Base-by-base conservation (phyloP, 805 yeast genomes). In the Saccharomycopsis babjevae region DNA sequence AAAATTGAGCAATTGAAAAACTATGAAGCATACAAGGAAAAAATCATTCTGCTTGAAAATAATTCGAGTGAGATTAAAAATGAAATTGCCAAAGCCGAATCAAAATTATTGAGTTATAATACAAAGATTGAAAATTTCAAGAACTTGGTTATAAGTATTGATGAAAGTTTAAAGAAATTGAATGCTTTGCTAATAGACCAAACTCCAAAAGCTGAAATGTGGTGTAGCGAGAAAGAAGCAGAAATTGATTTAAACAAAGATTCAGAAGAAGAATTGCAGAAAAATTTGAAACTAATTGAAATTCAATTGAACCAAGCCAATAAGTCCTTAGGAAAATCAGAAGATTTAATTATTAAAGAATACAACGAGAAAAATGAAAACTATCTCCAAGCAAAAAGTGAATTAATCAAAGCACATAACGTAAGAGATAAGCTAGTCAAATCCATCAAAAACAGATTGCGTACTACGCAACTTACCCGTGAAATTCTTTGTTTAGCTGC, bases 301-400 rank as follows among this genome's bases (percentile, higher is more conserved):
- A 65, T 69, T 40, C 77, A 76, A 10, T 72, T 83, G 8, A 70
- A 73, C 54, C 76, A 75, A 62, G 77, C 80, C n/a, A 84, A 82
- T 62, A 69, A 68, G 38, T 70, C 72, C 25, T 68, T 79, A 16
- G 84, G 83, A 1, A 75, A 75, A 57, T 68, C 80, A 1, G 71
- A 76, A 58, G 82, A 78, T 54, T 78, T 77, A 39, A 54, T 61
- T 46, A 52, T 61, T 30, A 60, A 65, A 16, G 76, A 78, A 57
- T 73, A 80, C 28, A 67, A 76, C 13, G 67, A 66, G 7, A 72
- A 75, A 3, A 74, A 77, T 56, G 69, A 70, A 3, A 68, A 68
- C 20, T 71, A 72, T 56, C 75, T 72, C n/a, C 67, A 68, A 13
- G 74, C 79, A 7, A 70, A 72, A 55, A 64, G 66, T 6, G 74